Conservation (phyloP, 495 filamentous ascomycete species). For the Thermothielavioides terrestris region DNA sequence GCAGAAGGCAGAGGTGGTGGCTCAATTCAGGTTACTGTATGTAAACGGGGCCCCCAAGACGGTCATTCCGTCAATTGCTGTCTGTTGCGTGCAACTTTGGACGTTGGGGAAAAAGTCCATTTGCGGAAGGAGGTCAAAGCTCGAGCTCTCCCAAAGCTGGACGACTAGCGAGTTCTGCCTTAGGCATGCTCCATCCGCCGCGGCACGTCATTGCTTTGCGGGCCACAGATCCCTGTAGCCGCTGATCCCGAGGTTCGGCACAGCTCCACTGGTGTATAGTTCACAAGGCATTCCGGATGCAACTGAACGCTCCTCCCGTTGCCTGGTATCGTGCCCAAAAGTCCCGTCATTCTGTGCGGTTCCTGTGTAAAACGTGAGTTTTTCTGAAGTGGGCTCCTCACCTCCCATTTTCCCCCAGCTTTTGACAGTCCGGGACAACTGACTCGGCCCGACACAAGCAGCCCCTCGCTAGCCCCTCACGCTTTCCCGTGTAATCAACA, state of each 20-base stretch:
- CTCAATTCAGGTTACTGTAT: neutral
- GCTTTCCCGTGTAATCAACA: neutral
- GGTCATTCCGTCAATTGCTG: too few relatives aligned
- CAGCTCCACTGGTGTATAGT: neutral
- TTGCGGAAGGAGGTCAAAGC: conserved; percentile 1
- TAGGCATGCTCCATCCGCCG: neutral
- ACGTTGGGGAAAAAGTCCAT: neutral
- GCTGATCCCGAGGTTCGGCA: conserved; percentile 15
- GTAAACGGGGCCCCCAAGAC: too few relatives aligned
- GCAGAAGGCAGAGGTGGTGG: neutral
- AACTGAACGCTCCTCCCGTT: neutral
- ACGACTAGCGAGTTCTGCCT: neutral
- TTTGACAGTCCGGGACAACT: too few relatives aligned
- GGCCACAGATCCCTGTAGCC: neutral
- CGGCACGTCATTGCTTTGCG: conserved; percentile 11
- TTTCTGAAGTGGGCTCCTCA: too few relatives aligned
- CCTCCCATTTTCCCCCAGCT: too few relatives aligned
- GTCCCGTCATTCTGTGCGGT: too few relatives aligned
- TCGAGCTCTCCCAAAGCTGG: neutral
- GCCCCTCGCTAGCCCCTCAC: neutral
- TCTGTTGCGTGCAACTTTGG: too few relatives aligned
- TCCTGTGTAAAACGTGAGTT: too few relatives aligned
- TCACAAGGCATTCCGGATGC: neutral
- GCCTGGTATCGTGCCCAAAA: too few relatives aligned
- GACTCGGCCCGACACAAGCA: neutral